Base-by-base conservation (phyloP, 371 early-diverging fungal species). In the Saksenaea vasiformis region DNA sequence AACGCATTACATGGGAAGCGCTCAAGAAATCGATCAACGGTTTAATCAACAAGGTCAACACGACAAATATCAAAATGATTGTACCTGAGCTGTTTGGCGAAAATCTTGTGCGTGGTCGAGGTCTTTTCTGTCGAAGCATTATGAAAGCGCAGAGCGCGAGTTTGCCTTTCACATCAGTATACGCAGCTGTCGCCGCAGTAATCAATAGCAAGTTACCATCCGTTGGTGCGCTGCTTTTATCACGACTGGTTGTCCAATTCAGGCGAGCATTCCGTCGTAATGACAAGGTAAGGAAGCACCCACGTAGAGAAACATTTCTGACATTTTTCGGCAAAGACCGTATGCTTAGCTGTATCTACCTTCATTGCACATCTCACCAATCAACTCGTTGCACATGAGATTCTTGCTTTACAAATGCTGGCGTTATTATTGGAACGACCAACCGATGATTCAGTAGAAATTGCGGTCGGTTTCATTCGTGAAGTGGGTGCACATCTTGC, bases 361-460 rank as follows among this genome's bases (percentile, higher is more conserved):
- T 97, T 98, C 68, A 79, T 98, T 54, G 97, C 96, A 0, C 98
- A 98, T 67, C 77, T 98, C 43, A 90, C 93, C 14, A 98, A 97
- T 73, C 98, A 98, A 64, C 79, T 89, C 24, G 90, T 98, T 7
- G 91, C 87, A 0, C 88, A 95, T 70, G 98, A 97, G 71, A 85
- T 98, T 43, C 70, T 97, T 19, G 93, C 94, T 0, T 84, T 98
- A 62, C 92, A 98, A 71, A 86, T 97, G 17, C 75, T 98, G 53
- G 86, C 89, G 1, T 74, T 98, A 36, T 78, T 98, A 35, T 78
- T 98, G 27, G 96, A 96, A 72, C 85, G 89, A 19, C 96, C 97
- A 3, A 98, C 98, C 0, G 95, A 96, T 65, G 98, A 98, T 79
- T 95, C 96, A 27, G 96, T 98, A 0, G 98, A 97, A 64, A 91